Evolutionary conservation across 148 eudicot genomes (phyloP).

Genomic region (Silene latifolia): DNA sequence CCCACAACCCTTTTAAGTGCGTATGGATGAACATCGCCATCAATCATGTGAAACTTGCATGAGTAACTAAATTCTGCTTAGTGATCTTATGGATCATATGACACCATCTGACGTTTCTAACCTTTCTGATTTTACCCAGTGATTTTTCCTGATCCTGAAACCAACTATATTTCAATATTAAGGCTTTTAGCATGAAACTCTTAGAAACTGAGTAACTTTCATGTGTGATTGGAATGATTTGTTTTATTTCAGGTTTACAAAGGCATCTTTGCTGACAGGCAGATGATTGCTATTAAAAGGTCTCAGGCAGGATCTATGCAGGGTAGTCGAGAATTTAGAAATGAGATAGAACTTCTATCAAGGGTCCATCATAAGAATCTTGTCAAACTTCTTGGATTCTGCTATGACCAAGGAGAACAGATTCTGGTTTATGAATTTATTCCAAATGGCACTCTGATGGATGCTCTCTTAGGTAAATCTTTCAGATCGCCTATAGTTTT

Average conservation of each 20-base stretch:
- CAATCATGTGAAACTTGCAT: too few relatives aligned
- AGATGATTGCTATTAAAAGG: conserved; percentile 1
- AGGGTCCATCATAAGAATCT: conserved; percentile 6
- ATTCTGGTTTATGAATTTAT: conserved; percentile 3
- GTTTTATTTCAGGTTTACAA: not conserved
- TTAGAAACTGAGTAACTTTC: too few relatives aligned
- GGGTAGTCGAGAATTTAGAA: not conserved
- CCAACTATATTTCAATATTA: too few relatives aligned
- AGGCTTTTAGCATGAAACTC: too few relatives aligned
- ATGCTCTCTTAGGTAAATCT: not conserved
- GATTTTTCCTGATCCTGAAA: too few relatives aligned
- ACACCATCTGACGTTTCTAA: too few relatives aligned
- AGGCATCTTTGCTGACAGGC: not conserved
- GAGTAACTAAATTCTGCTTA: too few relatives aligned
- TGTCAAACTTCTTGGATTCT: not conserved
- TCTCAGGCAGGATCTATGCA: not conserved
- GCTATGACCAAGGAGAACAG: conserved; percentile 4
- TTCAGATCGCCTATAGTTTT: not conserved
- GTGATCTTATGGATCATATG: too few relatives aligned
- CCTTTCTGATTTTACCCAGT: too few relatives aligned
- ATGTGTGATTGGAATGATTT: too few relatives aligned
- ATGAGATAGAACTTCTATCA: conserved; percentile 1
- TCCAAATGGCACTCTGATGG: not conserved
- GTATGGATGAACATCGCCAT: too few relatives aligned
- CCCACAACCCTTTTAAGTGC: too few relatives aligned